These are phyloP conservation scores for Poterioochromonas sp. DNA, from an alignment of 352 stramenopile genomes.

Conservation along the genomic window DNA sequence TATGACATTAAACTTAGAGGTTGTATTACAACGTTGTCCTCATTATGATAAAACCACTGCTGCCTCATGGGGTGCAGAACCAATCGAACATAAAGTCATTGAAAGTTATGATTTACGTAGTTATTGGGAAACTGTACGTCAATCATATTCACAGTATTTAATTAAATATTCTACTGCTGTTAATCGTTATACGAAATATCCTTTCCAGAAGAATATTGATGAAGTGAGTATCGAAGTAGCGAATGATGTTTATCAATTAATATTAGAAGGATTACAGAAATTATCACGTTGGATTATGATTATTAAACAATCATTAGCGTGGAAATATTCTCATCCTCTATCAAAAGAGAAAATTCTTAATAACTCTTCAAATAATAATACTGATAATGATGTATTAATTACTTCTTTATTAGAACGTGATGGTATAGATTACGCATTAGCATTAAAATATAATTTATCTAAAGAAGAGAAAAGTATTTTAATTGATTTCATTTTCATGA, in stretches of 20 bases:
- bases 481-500: slow-evolving; percentile 54
- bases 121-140: slow-evolving; percentile 35
- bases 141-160: slow-evolving; percentile 27
- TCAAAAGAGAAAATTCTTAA: slow-evolving; percentile 36
- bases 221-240: slow-evolving; percentile 36
- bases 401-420: slow-evolving; percentile 39
- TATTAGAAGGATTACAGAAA: slow-evolving; percentile 46
- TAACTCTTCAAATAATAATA: slow-evolving; percentile 37
- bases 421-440: slow-evolving; percentile 57
- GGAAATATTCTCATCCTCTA: slow-evolving; percentile 53
- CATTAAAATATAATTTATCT: slow-evolving; percentile 62
- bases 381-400: slow-evolving; percentile 36
- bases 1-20: slow-evolving; percentile 39
- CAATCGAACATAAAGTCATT: slow-evolving; percentile 22
- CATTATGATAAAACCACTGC: slow-evolving; percentile 36
- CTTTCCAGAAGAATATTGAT: slow-evolving; percentile 41
- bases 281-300: slow-evolving; percentile 57
- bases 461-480: slow-evolving; percentile 54
- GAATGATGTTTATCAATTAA: slow-evolving; percentile 38
- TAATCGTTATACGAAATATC: slow-evolving; percentile 28
- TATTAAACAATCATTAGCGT: slow-evolving; percentile 51
- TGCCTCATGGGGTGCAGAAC: slow-evolving; percentile 3
- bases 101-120: slow-evolving; percentile 34
- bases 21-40: slow-evolving; percentile 36
- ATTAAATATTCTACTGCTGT: slow-evolving; percentile 25